Conservation (phyloP, 768 basidiomycete species). For the Rhizopogon rudus region DNA sequence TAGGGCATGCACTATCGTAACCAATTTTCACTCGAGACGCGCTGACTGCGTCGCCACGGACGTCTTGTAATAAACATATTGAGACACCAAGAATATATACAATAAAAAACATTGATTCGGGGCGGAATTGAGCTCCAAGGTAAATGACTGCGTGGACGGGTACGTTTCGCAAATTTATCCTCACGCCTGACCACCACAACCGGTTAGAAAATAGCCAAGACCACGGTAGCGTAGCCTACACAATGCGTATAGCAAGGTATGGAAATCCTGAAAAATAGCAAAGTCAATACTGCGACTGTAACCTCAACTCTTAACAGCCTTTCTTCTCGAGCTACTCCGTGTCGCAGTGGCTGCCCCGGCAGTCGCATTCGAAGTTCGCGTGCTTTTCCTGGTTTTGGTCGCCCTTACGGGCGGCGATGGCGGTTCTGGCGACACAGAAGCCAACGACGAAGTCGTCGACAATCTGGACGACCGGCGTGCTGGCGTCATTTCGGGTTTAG, state of each 20-base stretch:
- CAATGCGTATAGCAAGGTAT: neutral
- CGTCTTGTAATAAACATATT: too few species aligned
- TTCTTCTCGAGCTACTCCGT: constrained; percentile 28
- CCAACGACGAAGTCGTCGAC: constrained; percentile 24
- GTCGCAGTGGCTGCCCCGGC: constrained; percentile 13
- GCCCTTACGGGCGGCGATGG: constrained; percentile 18
- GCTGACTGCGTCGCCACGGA: too few species aligned
- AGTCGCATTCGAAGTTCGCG: constrained; percentile 7
- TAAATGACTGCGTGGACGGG: too few species aligned
- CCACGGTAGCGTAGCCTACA: neutral
- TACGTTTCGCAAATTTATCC: too few species aligned
- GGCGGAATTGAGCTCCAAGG: too few species aligned
- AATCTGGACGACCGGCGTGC: constrained; percentile 35
- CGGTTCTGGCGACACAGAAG: constrained; percentile 29
- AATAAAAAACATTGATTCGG: too few species aligned
- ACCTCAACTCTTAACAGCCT: constrained; percentile 5
- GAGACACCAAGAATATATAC: too few species aligned
- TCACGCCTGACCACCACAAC: too few species aligned
- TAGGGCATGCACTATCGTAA: too few species aligned
- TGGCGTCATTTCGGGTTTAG: constrained; percentile 15
- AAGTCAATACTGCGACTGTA: neutral
- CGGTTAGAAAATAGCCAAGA: too few species aligned
- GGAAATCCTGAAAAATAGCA: neutral
- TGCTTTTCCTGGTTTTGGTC: constrained; percentile 15
- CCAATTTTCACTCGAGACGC: too few species aligned